Base-by-base conservation (phyloP, 768 basidiomycete species). In the Leccinum aurantiacum region DNA sequence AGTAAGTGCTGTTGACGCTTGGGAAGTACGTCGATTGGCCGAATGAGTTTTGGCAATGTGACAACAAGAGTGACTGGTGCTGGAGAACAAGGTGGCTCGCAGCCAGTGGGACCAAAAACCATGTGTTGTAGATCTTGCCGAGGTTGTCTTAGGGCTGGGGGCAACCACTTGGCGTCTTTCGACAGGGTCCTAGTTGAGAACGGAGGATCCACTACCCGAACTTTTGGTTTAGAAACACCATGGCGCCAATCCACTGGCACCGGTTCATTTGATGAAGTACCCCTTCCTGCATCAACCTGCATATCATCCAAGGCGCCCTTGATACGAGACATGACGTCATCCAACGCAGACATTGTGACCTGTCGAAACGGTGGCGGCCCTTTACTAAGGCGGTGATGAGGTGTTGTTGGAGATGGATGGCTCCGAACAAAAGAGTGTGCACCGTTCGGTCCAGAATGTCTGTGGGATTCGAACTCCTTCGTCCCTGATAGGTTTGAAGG, bases 301-400 rank as follows among this genome's bases (percentile, higher is more conserved):
- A 89, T 89, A 31, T 80, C 81, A 68, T 84, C 82, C 58, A 94
- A 67, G 14, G 87, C 92, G 33, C 90, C 91, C 67, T 88, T 93
- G 67, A 94, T 93, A 46, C 92, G 84, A 6, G 89, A 90, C 83
- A 94, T 91, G 27, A 85, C 83, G 68, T 94, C 90, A 67, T 91
- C 85, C 62, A 93, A 74, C 17, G 90, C 82, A 3, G 90, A 87
- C 84, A 92, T 90, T 31, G 81, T 74, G 19, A 77, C 79, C 53
- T 84, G 82, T 48, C 79, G 75, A 63, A 75, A 83, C 4, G 74
- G 68, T 8, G 70, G 57, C 11, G 64, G 60, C 11, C 59, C 64
- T 57, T 66, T 72, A 31, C 58, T 46, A 29, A 56, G 60, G 37
- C 72, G 73, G 44, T 74, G 67, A 3, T 66, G 58, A 31, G 64